Conservation (phyloP, 148 eudicot species). For the Dianthus caryophyllus region DNA sequence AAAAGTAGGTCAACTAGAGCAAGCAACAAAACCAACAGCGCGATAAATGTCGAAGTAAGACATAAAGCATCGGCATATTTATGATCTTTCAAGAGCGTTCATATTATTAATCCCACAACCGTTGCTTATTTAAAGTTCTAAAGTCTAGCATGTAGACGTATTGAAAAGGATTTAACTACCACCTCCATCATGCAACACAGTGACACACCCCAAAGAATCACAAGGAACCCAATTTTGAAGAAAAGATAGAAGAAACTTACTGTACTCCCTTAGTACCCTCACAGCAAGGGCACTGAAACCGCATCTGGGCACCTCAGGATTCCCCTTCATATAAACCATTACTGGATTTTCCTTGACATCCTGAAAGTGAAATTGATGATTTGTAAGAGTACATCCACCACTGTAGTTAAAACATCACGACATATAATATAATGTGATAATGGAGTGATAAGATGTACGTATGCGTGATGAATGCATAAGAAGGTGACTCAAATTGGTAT, state of each 20-base stretch:
- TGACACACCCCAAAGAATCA: neutral
- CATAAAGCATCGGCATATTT: neutral
- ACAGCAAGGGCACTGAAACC: constrained; percentile 94
- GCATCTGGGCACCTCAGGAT: constrained; percentile 80
- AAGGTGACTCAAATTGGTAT: neutral
- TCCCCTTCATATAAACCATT: constrained; percentile 94
- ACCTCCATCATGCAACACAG: neutral
- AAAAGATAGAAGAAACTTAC: constrained; percentile 44
- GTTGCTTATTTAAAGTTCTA: neutral
- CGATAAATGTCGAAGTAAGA: neutral
- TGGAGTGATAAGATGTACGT: neutral
- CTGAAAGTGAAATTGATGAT: constrained; percentile 27
- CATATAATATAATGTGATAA: neutral
- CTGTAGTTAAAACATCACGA: neutral
- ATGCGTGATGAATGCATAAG: neutral
- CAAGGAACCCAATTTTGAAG: neutral
- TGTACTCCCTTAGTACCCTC: constrained; percentile 64
- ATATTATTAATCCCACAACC: no score
- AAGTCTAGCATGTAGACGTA: neutral
- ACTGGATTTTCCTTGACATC: constrained; percentile 89
- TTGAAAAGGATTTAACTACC: neutral
- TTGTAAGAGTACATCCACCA: constrained; percentile 9
- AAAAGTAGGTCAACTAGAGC: neutral
- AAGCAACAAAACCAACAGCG: neutral
- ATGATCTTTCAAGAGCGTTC: no score